These are phyloP conservation scores for Aspergillus viridinutans DNA, from an alignment of 2,329 filamentous ascomycete species.

Conservation along the genomic window DNA sequence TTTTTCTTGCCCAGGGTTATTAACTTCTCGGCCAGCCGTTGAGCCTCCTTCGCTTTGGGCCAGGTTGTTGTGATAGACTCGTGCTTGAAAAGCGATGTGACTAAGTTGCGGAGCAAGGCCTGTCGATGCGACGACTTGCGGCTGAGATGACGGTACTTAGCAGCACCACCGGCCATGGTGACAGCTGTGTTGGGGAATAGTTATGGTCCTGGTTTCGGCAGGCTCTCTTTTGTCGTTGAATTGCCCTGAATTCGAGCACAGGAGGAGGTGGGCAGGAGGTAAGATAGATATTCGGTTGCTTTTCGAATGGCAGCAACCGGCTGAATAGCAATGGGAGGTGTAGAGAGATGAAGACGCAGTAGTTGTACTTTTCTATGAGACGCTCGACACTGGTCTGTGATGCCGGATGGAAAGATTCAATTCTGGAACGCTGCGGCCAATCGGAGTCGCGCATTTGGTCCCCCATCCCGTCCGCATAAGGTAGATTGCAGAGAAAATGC, in stretches of 20 bases:
- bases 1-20: slow-evolving; percentile 93
- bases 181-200: slow-evolving; percentile 1
- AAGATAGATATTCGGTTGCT: neutral
- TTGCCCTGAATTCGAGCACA: neutral
- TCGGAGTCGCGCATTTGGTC: slow-evolving; percentile 28
- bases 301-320: neutral
- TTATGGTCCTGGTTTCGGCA: neutral
- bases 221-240: neutral
- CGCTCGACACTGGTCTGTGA: neutral
- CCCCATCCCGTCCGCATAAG: slow-evolving; percentile 14
- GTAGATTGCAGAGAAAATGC: neutral
- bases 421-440: slow-evolving; percentile 25
- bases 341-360: neutral
- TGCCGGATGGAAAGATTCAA: slow-evolving; percentile 28
- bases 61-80: slow-evolving; percentile 94
- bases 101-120: slow-evolving; percentile 89
- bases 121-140: slow-evolving; percentile 83
- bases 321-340: neutral
- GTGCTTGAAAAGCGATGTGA: slow-evolving; percentile 88
- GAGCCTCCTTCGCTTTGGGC: slow-evolving; percentile 95
- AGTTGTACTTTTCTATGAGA: slow-evolving; percentile 1
- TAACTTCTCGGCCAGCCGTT: slow-evolving; percentile 87
- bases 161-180: slow-evolving; percentile 76
- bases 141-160: slow-evolving; percentile 85
- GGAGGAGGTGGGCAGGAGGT: neutral